Evolutionary conservation across 164 flowering plant species (phyloP), one percentile per base, ranked within the genome.

Genomic region (Liquidambar formosana): DNA sequence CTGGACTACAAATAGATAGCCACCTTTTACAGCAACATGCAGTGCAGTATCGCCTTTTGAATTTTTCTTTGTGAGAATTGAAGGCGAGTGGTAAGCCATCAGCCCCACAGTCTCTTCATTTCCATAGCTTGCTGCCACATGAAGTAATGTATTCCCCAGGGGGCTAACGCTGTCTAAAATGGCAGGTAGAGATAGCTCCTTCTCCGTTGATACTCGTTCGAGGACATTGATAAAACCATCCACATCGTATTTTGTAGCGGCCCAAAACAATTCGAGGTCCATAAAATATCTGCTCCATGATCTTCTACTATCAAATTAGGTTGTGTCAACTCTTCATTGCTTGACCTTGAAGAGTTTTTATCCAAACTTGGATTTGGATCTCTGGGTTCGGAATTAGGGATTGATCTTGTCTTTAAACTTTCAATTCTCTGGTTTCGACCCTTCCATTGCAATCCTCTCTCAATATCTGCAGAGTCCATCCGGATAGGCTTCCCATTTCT

Each of bases 41-140:
- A n/a, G n/a, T n/a, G n/a, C n/a, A n/a, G n/a, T n/a, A n/a, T n/a
- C n/a, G n/a, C n/a, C n/a, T n/a, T n/a, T n/a, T n/a, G n/a, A n/a
- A n/a, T n/a, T n/a, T n/a, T n/a, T n/a, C n/a, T n/a, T n/a, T n/a
- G n/a, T n/a, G n/a, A n/a, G n/a, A n/a, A n/a, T n/a, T n/a, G n/a
- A n/a, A n/a, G n/a, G n/a, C n/a, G n/a, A n/a, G n/a, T n/a, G n/a
- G n/a, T n/a, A n/a, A 61, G 44, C 59, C 1, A 69, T 69, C 38
- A 25, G 33, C 25, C 8, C n/a, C n/a, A 62, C 52, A 1, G 52
- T 22, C 19, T 57, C 41, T 38, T 44, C 21, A 52, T 63, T 60
- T 19, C 48, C 67, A 52, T n/a, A 26, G 51, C 43, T 33, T 5
- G 73, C 61, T 2, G 73, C 67, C 8, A 70, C 67, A 53, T n/a